A percentile compares a stretch with the other conserved stretches of the same genome.
Evolutionary conservation across 1,284 basidiomycete genomes (phyloP).

Genomic region (Ustilago trichophora): DNA sequence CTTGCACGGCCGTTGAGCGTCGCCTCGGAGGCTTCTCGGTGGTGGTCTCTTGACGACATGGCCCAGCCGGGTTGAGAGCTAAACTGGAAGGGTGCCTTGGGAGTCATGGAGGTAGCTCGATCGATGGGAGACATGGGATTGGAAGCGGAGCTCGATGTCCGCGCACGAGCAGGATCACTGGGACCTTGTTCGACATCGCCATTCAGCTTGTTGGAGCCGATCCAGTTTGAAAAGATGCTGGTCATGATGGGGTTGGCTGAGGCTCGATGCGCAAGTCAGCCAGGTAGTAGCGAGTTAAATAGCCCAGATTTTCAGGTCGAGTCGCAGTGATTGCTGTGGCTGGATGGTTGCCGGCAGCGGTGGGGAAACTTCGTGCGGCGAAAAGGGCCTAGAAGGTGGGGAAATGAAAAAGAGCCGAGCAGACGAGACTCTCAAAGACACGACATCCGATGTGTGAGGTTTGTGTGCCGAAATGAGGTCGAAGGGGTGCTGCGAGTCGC

Average conservation of each 20-base stretch:
- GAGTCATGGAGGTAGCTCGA: constrained; percentile 42
- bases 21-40: constrained; percentile 40
- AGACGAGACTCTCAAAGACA: too few species aligned
- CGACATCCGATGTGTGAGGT: too few species aligned
- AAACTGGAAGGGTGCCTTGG: constrained; percentile 33
- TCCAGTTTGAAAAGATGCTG: constrained; percentile 39
- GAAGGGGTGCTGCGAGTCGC: too few species aligned
- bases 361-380: too few species aligned
- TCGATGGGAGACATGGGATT: constrained; percentile 39
- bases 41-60: constrained; percentile 18
- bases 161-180: constrained; percentile 16
- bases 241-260: constrained; percentile 14
- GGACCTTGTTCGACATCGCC: constrained; percentile 22
- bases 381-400: too few species aligned
- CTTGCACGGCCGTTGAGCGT: constrained; percentile 29
- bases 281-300: neutral
- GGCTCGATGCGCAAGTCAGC: neutral
- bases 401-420: too few species aligned
- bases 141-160: constrained; percentile 19
- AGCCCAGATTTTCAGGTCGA: neutral
- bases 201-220: constrained; percentile 29
- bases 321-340: too few species aligned
- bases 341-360: neutral
- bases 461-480: too few species aligned
- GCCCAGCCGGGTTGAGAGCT: constrained; percentile 11